These are phyloP conservation scores for Scleroderma citrinum DNA, from an alignment of 768 basidiomycete genomes.

Conservation along the genomic window DNA sequence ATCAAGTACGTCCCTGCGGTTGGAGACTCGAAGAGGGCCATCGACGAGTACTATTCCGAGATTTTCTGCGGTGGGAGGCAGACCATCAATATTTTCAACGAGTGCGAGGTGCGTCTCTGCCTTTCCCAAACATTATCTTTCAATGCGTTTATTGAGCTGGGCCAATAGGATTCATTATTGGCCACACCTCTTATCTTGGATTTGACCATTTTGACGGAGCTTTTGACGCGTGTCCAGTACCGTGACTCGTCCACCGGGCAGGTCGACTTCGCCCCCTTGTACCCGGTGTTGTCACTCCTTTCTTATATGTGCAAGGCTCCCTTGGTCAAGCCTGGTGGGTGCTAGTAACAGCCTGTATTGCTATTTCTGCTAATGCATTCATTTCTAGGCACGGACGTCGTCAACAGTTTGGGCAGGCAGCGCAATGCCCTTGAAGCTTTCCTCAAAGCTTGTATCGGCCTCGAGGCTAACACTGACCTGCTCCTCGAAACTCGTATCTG, in stretches of 20 bases:
- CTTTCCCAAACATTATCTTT: neutral
- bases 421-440: slow-evolving; percentile 90
- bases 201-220: slow-evolving; percentile 86
- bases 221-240: slow-evolving; percentile 90
- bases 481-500: slow-evolving; percentile 85
- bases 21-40: slow-evolving; percentile 97
- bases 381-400: slow-evolving; percentile 68
- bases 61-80: slow-evolving; percentile 94
- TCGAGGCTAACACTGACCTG: slow-evolving; percentile 80
- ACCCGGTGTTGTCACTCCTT: slow-evolving; percentile 87
- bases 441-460: slow-evolving; percentile 89
- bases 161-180: slow-evolving; percentile 76
- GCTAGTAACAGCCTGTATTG: too few species aligned
- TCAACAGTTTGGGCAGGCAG: slow-evolving; percentile 94
- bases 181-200: slow-evolving; percentile 96
- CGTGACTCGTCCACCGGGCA: slow-evolving; percentile 44
- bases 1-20: slow-evolving; percentile 97
- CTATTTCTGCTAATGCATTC: slow-evolving; percentile 1
- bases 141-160: slow-evolving; percentile 5
- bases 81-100: slow-evolving; percentile 96
- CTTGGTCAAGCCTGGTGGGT: slow-evolving; percentile 79
- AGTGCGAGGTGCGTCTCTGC: slow-evolving; percentile 68
- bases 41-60: slow-evolving; percentile 99
- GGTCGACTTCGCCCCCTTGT: slow-evolving; percentile 73
- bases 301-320: slow-evolving; percentile 98